A percentile compares a stretch with the other conserved stretches of the same genome.
Conservation (phyloP, 768 basidiomycete species). For the Lyophyllum decastes region DNA sequence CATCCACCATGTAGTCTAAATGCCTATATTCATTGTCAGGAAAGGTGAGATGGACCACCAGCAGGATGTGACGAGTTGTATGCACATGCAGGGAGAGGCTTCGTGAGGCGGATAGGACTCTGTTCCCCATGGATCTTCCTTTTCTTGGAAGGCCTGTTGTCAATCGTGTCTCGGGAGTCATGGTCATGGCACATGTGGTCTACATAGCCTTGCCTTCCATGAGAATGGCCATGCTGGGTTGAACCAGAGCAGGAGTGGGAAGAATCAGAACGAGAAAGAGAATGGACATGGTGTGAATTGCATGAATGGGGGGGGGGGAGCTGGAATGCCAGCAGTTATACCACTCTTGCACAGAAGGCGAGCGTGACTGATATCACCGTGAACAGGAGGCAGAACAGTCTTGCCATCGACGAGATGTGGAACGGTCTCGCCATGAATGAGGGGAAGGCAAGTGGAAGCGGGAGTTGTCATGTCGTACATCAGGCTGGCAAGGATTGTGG, state of each 20-base stretch:
- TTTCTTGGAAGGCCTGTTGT: background rate
- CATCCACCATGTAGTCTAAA: background rate
- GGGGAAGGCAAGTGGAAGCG: background rate
- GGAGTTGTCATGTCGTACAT: background rate
- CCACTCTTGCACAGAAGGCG: too few relatives aligned
- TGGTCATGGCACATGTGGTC: background rate
- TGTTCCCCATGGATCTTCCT: background rate
- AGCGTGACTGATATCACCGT: too few relatives aligned
- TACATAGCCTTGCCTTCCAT: too few relatives aligned
- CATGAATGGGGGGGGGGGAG: background rate
- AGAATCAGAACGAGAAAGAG: too few relatives aligned
- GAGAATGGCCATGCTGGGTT: background rate
- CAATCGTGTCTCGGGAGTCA: background rate
- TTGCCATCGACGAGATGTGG: too few relatives aligned
- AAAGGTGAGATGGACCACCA: background rate
- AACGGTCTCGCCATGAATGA: background rate
- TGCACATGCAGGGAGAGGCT: background rate
- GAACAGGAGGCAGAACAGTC: too few relatives aligned
- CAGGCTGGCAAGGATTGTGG: too few relatives aligned
- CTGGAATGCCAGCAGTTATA: too few relatives aligned
- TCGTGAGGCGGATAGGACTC: background rate
- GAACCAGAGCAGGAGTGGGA: background rate
- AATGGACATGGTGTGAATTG: background rate
- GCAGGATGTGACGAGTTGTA: background rate
- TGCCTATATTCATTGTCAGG: background rate